Percentiles rank a stretch among this genome's conserved stretches.
Conservation (phyloP, 352 stramenopile species). For the Pythium volutum region DNA sequence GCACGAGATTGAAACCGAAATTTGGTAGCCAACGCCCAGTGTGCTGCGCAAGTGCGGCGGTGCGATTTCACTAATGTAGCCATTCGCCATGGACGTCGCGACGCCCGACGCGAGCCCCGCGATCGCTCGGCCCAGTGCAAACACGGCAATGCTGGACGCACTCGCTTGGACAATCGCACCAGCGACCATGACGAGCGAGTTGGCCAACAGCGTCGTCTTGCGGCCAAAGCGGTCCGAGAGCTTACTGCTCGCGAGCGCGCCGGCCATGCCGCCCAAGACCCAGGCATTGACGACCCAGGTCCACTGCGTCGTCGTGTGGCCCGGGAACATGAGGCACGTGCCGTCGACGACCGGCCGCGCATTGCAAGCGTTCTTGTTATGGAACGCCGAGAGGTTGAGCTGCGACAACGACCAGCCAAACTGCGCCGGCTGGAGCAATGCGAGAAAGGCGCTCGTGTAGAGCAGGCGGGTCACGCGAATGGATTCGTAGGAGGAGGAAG, state of each 20-base stretch:
- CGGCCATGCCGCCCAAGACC: slow-evolving; percentile 55
- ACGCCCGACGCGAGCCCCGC: slow-evolving; percentile 49
- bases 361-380: slow-evolving; percentile 46
- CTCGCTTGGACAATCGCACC: slow-evolving; percentile 34
- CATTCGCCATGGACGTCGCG: slow-evolving; percentile 25
- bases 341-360: slow-evolving; percentile 26
- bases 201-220: slow-evolving; percentile 34
- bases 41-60: slow-evolving; percentile 32
- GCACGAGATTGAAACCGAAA: slow-evolving; percentile 44
- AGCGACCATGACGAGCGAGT: slow-evolving; percentile 37
- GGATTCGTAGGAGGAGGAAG: slow-evolving; percentile 5
- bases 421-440: slow-evolving; percentile 50
- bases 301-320: slow-evolving; percentile 51
- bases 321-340: slow-evolving; percentile 42
- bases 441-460: slow-evolving; percentile 38
- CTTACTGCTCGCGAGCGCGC: slow-evolving; percentile 32
- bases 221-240: slow-evolving; percentile 46
- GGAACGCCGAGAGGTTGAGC: slow-evolving; percentile 62
- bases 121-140: slow-evolving; percentile 38
- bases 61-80: slow-evolving; percentile 32
- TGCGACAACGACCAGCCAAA: slow-evolving; percentile 59
- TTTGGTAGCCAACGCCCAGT: slow-evolving; percentile 40
- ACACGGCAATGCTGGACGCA: slow-evolving; percentile 33
- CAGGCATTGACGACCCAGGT: slow-evolving; percentile 49
- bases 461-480: slow-evolving; percentile 8